phyloP scores from a whole-genome alignment of 192 early-diverging fungal genomes.

The Kickxella alabastrina region DNA sequence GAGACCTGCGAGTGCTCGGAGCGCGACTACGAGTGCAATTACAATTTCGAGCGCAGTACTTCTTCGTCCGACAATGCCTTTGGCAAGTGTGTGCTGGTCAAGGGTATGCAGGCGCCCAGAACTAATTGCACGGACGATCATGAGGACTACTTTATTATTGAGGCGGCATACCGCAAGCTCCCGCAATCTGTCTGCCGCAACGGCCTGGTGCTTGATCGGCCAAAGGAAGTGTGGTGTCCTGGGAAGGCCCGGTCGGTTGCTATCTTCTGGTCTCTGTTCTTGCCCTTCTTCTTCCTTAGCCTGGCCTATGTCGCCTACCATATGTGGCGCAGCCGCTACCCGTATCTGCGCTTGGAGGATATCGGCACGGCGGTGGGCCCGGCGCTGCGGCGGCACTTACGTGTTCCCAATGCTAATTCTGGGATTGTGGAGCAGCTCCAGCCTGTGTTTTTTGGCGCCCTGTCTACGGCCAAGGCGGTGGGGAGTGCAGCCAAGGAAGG shows the following conservation, averaged over 20 bases:
- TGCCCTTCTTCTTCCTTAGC: conserved; percentile 29
- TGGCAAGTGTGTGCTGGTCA: conserved; percentile 63
- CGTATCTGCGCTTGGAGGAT: conserved; percentile 45
- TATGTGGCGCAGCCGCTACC: conserved; percentile 37
- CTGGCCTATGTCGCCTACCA: conserved; percentile 42
- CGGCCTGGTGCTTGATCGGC: conserved; percentile 58
- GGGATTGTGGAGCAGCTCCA: conserved; percentile 29
- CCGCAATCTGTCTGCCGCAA: conserved; percentile 78
- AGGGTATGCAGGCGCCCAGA: conserved; percentile 54
- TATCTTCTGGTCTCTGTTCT: conserved; percentile 33
- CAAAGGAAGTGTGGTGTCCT: conserved; percentile 63
- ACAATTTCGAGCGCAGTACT: conserved; percentile 69
- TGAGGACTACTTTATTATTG: conserved; percentile 63
- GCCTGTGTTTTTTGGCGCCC: conserved; percentile 39
- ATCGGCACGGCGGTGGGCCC: conserved; percentile 24
- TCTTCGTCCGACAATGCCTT: conserved; percentile 8
- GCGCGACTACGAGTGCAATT: conserved; percentile 88
- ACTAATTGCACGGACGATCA: conserved; percentile 55
- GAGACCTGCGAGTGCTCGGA: conserved; percentile 70
- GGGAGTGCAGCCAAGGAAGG: conserved; percentile 31
- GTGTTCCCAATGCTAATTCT: conserved; percentile 5
- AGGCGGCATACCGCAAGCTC: conserved; percentile 85
- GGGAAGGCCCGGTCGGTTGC: conserved; percentile 52
- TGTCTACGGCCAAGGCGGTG: conserved; percentile 31
- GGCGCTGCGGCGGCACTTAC: conserved; percentile 19